These are phyloP conservation scores for Pyricularia sp. DNA, from an alignment of 2,329 filamentous ascomycete genomes.

Conservation along the genomic window DNA sequence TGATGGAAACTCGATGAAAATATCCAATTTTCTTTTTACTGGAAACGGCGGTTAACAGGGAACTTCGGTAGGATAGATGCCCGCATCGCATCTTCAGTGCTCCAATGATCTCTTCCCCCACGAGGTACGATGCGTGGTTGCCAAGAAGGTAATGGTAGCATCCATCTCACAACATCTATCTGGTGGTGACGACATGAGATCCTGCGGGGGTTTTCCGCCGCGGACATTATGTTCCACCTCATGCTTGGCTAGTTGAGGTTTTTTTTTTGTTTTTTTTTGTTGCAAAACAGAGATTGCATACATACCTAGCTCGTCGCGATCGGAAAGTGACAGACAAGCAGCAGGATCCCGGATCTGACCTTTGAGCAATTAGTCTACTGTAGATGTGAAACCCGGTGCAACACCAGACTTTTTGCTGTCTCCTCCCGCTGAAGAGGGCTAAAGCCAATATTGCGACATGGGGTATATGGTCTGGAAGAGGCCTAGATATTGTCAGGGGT, in stretches of 20 bases:
- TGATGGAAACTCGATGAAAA: too few relatives aligned
- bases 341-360: background rate
- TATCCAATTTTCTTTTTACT: too few relatives aligned
- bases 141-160: background rate
- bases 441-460: too few relatives aligned
- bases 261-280: too few relatives aligned
- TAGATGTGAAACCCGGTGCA: background rate
- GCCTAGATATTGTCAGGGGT: too few relatives aligned
- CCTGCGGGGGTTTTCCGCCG: background rate
- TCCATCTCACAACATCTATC: background rate
- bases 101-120: background rate
- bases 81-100: too few relatives aligned
- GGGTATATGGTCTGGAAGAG: too few relatives aligned
- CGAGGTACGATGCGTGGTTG: background rate
- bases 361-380: background rate
- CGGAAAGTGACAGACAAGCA: background rate
- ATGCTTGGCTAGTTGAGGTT: background rate
- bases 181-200: background rate
- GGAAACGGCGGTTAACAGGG: too few relatives aligned
- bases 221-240: background rate
- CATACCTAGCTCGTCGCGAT: background rate
- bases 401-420: background rate
- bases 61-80: too few relatives aligned
- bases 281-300: background rate
- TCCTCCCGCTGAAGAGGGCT: background rate